These are phyloP conservation scores for Tulasnella sp. DNA, from an alignment of 768 basidiomycete species.

Conservation along the genomic window DNA sequence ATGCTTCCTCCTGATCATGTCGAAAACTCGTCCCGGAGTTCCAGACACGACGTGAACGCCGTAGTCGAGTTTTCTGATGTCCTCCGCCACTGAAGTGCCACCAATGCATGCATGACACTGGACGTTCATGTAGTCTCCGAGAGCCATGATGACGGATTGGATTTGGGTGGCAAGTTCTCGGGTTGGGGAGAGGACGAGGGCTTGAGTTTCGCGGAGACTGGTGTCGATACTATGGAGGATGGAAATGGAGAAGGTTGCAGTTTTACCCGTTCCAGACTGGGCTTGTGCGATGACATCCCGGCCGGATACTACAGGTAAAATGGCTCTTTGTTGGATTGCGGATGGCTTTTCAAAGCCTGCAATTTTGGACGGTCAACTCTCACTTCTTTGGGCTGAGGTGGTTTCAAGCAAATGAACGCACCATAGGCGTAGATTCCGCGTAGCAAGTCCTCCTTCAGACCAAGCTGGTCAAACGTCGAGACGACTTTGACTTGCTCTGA, in stretches of 20 bases:
- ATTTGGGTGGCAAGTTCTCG: constrained; percentile 44
- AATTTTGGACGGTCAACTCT: background rate
- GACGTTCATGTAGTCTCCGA: constrained; percentile 46
- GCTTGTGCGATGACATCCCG: constrained; percentile 44
- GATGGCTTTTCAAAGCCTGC: constrained; percentile 40
- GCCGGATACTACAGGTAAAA: constrained; percentile 38
- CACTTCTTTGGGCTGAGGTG: background rate
- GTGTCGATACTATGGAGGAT: constrained; percentile 42
- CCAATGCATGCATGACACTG: constrained; percentile 44
- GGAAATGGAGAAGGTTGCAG: constrained; percentile 44
- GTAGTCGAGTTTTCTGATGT: constrained; percentile 40
- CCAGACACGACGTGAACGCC: constrained; percentile 43
- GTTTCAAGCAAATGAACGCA: constrained; percentile 7
- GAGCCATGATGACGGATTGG: constrained; percentile 41
- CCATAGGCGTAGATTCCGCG: constrained; percentile 47
- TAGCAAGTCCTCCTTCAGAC: constrained; percentile 42
- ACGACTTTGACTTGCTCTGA: constrained; percentile 35
- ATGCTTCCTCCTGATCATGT: constrained; percentile 42
- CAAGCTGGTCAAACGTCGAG: constrained; percentile 25
- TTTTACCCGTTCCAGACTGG: constrained; percentile 46
- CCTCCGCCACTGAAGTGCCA: constrained; percentile 41
- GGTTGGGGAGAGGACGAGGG: constrained; percentile 41
- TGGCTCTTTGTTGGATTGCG: constrained; percentile 44
- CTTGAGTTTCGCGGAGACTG: constrained; percentile 39
- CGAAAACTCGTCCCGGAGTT: constrained; percentile 43